A percentile compares a stretch with the other conserved stretches of the same genome.
Conservation (phyloP, 495 filamentous ascomycete species). For the Talaromyces trachyspermus region DNA sequence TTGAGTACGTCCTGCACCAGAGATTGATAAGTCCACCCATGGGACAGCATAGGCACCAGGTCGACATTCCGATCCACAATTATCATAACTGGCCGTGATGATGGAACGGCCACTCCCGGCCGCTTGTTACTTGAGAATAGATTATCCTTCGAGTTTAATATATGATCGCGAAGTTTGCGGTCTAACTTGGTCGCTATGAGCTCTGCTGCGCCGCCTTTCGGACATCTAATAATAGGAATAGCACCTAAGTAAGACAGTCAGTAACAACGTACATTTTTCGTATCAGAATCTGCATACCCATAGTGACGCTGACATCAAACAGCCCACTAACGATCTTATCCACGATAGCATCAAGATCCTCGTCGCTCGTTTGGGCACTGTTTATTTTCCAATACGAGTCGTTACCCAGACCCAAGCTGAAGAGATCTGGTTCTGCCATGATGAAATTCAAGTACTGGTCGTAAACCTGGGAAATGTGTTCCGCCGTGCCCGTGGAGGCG, state of each 20-base stretch:
- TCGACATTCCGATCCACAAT: conserved; percentile 94
- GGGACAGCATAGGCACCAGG: conserved; percentile 94
- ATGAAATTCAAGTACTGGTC: conserved; percentile 99
- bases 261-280: neutral
- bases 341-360: conserved; percentile 76
- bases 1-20: conserved; percentile 90
- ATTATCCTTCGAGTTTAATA: conserved; percentile 95
- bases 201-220: conserved; percentile 86
- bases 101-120: conserved; percentile 51
- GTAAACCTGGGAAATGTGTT: conserved; percentile 84
- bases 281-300: conserved; percentile 62
- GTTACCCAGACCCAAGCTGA: conserved; percentile 81
- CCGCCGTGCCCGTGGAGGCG: conserved; percentile 71
- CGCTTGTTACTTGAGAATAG: conserved; percentile 61
- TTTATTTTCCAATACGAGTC: conserved; percentile 95
- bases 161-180: conserved; percentile 90
- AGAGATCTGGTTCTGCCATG: conserved; percentile 90
- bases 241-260: conserved; percentile 42
- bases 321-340: conserved; percentile 90
- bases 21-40: conserved; percentile 98
- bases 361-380: conserved; percentile 82
- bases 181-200: conserved; percentile 91
- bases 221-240: conserved; percentile 90
- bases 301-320: conserved; percentile 94
- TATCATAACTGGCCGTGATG: conserved; percentile 74